Evolutionary conservation across 208 protist species (phyloP), one percentile per base, ranked within the genome.

Genomic region (Trypanosoma mega): DNA sequence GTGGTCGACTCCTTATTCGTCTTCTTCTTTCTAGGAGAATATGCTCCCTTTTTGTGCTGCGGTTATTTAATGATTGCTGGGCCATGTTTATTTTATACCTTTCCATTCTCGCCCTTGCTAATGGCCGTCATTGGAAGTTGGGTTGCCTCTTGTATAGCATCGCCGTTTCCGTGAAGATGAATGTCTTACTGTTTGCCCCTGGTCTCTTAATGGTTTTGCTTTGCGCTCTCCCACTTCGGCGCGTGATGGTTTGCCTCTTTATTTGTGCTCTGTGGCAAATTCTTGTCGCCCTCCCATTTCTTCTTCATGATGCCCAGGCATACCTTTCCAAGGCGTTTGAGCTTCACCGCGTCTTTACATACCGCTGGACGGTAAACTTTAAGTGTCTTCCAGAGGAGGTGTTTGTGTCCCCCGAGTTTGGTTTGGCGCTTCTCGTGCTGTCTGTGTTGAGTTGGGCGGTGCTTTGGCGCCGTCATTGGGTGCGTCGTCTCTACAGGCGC

Each of bases 131-230:
- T n/a, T 91, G 80, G 77, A 47, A 75, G 44, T 36, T 89, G 3
- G 85, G 86, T 6, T 82, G 69, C 47, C 58, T 96, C 7, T 54
- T 90, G 27, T 92, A 74, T 60, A 88, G 76, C 55, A 58, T 89
- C n/a, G 90, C 90, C 9, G 81, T 98, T 16, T 97, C 92, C 1
- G 74, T 99, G 29, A 98, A 99, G 69, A 98, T 98, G 96, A 98
- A 97, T 68, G 70, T 96, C 24, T 63, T 99, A 7, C 80, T 99
- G 6, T 97, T 93, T 68, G 77, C 85, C 0, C 97, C 97, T 6
- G 93, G 79, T 6, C 66, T 99, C 12, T 54, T 93, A 3, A 75
- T 83, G 52, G 74, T 93, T 12, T 58, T 90, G 63, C 63, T 82
- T 41, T 60, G 69, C 39, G 59, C 68, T 7, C 43, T 91, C 1